These are phyloP conservation scores for Elaeis oleifera DNA, from an alignment of 202 grass and related monocot species.

Conservation along the genomic window DNA sequence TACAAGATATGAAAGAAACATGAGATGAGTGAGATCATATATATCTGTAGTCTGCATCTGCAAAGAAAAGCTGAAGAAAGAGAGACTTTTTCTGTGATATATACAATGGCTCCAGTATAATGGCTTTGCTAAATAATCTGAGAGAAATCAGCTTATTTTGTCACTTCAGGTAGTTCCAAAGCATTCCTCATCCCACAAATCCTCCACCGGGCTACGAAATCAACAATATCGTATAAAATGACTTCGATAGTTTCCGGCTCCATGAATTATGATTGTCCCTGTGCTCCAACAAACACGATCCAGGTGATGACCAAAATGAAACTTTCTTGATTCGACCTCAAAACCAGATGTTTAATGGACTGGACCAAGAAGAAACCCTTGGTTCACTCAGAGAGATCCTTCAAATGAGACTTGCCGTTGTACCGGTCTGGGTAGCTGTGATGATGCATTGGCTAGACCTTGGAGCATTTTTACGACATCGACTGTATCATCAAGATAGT, in stretches of 20 bases:
- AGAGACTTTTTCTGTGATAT: neutral
- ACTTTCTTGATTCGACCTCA: neutral
- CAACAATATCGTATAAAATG: no score
- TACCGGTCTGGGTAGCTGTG: neutral
- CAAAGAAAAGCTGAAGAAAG: neutral
- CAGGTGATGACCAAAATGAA: no score
- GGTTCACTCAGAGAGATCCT: constrained; percentile 38
- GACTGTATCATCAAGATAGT: constrained; percentile 88
- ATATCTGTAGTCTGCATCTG: neutral
- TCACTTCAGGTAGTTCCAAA: neutral
- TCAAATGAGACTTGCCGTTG: constrained; percentile 65
- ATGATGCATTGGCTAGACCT: constrained; percentile 50
- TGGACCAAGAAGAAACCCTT: neutral
- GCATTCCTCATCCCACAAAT: no score
- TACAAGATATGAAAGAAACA: no score
- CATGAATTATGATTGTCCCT: no score
- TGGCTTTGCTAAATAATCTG: neutral
- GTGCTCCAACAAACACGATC: no score
- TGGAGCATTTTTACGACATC: constrained; percentile 95
- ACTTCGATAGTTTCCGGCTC: no score
- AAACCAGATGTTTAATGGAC: neutral
- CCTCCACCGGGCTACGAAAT: no score
- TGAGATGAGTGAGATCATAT: no score
- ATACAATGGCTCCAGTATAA: neutral
- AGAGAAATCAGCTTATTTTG: neutral